Conservation (phyloP, 768 basidiomycete genomes). For the Amanita pallidorosea region DNA sequence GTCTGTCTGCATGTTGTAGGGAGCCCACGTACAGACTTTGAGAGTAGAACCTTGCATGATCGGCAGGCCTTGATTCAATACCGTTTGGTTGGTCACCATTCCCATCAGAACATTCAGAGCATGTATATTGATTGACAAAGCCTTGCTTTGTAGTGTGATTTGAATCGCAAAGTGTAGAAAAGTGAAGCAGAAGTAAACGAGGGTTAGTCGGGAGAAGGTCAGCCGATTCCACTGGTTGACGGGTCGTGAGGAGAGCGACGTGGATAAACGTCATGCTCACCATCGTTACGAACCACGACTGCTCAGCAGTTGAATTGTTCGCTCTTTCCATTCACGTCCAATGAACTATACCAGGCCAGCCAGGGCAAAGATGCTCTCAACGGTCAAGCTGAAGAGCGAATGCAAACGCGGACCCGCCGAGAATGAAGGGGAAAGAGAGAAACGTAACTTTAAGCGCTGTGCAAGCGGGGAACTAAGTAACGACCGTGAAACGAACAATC, state of each 20-base stretch:
- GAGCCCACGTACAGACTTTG: constrained; percentile 47
- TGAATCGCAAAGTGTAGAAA: constrained; percentile 57
- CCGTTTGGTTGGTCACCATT: constrained; percentile 40
- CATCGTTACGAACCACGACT: constrained; percentile 24
- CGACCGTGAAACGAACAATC: too few relatives aligned
- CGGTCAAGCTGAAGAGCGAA: constrained; percentile 16
- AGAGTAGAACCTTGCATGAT: constrained; percentile 37
- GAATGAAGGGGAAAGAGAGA: constrained; percentile 11
- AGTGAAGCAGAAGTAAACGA: constrained; percentile 58
- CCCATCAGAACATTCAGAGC: constrained; percentile 42
- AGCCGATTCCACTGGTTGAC: constrained; percentile 52
- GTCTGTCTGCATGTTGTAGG: constrained; percentile 26
- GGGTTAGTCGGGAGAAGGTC: constrained; percentile 56
- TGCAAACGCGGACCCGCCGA: constrained; percentile 15
- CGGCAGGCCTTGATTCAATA: constrained; percentile 38
- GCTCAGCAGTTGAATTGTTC: constrained; percentile 22
- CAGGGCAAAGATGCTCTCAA: not conserved
- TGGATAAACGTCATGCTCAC: constrained; percentile 23
- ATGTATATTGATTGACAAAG: constrained; percentile 51
- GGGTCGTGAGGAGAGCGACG: constrained; percentile 1
- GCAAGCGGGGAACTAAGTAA: not conserved
- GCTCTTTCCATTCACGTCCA: constrained; percentile 11
- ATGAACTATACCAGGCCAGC: not conserved
- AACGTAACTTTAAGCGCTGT: constrained; percentile 7
- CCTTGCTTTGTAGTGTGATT: constrained; percentile 56